Evolutionary conservation across 2,329 filamentous ascomycete species (phyloP), one percentile per base, ranked within the genome.

Genomic region (Alternaria longipes): DNA sequence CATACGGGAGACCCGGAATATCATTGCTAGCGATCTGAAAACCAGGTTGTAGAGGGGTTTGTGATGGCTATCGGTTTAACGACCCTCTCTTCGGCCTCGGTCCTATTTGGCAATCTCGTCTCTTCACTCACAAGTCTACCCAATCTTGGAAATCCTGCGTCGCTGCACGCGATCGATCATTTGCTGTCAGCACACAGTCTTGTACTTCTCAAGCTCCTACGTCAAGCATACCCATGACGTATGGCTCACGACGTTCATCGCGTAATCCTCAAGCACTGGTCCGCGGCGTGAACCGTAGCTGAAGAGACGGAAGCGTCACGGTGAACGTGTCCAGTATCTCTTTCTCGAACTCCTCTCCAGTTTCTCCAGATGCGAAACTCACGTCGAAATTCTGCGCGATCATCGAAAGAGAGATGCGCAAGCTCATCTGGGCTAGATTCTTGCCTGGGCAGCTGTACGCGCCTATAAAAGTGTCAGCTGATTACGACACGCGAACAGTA

Each of bases 241-340:
- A 24, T 36, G 46, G 18, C 28, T 32, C 20, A n/a, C 46, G 18
- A 18, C 9, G 24, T n/a, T 16, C 46, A n/a, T 36, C 32, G 8
- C 32, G 8, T 32, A 3, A 36, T n/a, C 16, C 40, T 52, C 36
- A 57, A 16, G 20, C 24, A 14, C 32, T 30, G 3, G 8, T 30
- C 11, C 63, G 62, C 11, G 66, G 65, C 40, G 62, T 69, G 28
- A 76, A 75, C 34, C 57, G 26, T 34, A 74, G 24, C 34, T 72
- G 52, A 26, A 79, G 61, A 41, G 76, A 71, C n/a, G 70, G 70
- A 26, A 77, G 64, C 42, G 64, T 68, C 42, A 74, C 66, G 2
- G 74, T 59, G 34, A 69, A 65, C 5, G 70, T 66, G 47, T 70
- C 64, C 54, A 66, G 42, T 11, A 56, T 47, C 28, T 64, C 47